Evolutionary conservation across 495 filamentous ascomycete species (phyloP).

Genomic region (Penicillium flavigenum): DNA sequence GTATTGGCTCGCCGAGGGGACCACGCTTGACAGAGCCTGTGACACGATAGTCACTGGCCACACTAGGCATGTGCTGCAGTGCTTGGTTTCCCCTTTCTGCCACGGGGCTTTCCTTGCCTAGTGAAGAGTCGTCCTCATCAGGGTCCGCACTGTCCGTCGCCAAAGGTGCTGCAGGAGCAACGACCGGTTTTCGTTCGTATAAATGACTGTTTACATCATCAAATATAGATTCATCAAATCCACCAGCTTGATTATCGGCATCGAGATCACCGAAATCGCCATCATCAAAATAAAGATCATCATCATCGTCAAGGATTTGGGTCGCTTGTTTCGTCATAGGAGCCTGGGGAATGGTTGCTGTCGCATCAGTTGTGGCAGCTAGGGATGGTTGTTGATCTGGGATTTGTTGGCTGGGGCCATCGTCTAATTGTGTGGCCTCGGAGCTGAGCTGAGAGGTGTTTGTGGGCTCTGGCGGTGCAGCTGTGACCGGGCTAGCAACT

Average conservation of each 20-base stretch:
- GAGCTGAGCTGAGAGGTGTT: constrained; percentile 2
- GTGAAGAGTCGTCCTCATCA: constrained; percentile 10
- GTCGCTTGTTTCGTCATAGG: constrained; percentile 3
- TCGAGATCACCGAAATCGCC: constrained; percentile 62
- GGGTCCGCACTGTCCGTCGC: constrained; percentile 9
- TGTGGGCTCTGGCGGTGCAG: constrained; percentile 20
- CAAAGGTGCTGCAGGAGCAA: constrained; percentile 15
- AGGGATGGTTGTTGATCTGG: constrained; percentile 3
- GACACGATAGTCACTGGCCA: constrained; percentile 40
- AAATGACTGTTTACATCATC: constrained; percentile 60
- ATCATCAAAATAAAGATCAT: constrained; percentile 83
- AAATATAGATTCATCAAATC: constrained; percentile 79
- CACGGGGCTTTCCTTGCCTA: constrained; percentile 16
- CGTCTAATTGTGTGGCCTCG: not conserved
- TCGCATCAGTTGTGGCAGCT: not conserved
- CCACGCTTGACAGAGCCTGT: constrained; percentile 27
- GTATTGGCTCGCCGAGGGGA: constrained; percentile 30
- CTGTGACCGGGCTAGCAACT: constrained; percentile 37
- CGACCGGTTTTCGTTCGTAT: constrained; percentile 40
- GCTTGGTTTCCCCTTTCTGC: constrained; percentile 23
- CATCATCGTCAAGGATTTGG: constrained; percentile 43
- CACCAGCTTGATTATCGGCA: constrained; percentile 49
- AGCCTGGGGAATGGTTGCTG: not conserved
- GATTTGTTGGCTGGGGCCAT: not conserved
- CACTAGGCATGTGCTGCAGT: constrained; percentile 43